phyloP scores from a whole-genome alignment of 2,329 filamentous ascomycete genomes.

The Stachybotrys chlorohalonatus region DNA sequence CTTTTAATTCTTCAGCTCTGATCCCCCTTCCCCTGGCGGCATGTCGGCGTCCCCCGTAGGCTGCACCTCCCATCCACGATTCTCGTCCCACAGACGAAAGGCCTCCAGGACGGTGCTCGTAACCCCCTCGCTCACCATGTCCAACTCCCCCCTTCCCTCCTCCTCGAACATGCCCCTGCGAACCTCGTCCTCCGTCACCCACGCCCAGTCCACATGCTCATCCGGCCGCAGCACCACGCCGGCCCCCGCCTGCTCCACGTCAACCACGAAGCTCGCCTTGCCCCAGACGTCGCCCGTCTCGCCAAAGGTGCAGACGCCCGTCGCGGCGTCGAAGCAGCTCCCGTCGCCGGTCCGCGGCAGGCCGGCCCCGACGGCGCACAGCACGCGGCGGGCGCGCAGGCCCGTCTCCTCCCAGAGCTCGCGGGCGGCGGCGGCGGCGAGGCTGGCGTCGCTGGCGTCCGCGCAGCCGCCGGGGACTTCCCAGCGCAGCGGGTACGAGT shows the following conservation, averaged over 20 bases:
- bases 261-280: slow-evolving; percentile 18
- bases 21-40: not conserved
- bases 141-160: slow-evolving; percentile 12
- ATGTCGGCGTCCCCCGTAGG: not conserved
- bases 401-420: slow-evolving; percentile 39
- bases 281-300: slow-evolving; percentile 16
- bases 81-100: slow-evolving; percentile 16
- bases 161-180: slow-evolving; percentile 12
- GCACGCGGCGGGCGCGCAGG: slow-evolving; percentile 19
- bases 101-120: slow-evolving; percentile 20
- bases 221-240: slow-evolving; percentile 20
- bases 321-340: slow-evolving; percentile 10
- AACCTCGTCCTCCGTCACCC: slow-evolving; percentile 28
- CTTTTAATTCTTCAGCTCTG: not conserved
- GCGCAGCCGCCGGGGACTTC: slow-evolving; percentile 1
- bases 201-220: slow-evolving; percentile 28
- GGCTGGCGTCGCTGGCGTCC: slow-evolving; percentile 2
- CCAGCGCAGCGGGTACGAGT: slow-evolving; percentile 3
- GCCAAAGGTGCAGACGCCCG: slow-evolving; percentile 13
- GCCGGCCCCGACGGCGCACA: slow-evolving; percentile 1
- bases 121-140: slow-evolving; percentile 22
- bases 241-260: slow-evolving; percentile 8
- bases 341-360: slow-evolving; percentile 4
- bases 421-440: slow-evolving; percentile 21
- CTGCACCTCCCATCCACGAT: not conserved